phyloP scores from a whole-genome alignment of 306 rosid species.

The Oxytropis ochrocephala region DNA sequence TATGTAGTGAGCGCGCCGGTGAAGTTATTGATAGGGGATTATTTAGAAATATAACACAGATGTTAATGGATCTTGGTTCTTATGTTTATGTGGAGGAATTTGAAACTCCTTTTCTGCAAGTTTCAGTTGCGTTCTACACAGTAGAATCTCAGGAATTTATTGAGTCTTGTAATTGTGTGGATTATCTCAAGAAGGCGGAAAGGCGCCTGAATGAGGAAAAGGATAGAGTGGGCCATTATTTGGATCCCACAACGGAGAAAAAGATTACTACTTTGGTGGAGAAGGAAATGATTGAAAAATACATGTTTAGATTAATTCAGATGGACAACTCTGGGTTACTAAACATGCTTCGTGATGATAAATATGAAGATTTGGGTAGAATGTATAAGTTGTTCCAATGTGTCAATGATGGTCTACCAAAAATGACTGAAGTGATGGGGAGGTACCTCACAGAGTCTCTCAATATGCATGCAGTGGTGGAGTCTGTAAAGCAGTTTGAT shows the following conservation, averaged over 20 bases:
- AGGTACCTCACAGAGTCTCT: no score
- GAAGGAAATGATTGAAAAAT: constrained; percentile 74
- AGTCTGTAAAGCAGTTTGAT: no score
- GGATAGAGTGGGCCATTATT: constrained; percentile 75
- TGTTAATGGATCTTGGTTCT: constrained; percentile 80
- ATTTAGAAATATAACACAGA: constrained; percentile 59
- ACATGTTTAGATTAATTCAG: constrained; percentile 73
- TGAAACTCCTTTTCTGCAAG: constrained; percentile 60
- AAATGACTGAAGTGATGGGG: neutral
- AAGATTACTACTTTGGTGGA: constrained; percentile 72
- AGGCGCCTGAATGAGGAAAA: constrained; percentile 68
- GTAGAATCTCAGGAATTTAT: constrained; percentile 67
- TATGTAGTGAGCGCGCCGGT: constrained; percentile 56
- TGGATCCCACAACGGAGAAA: constrained; percentile 60
- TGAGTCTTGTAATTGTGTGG: constrained; percentile 72
- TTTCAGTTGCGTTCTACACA: constrained; percentile 66
- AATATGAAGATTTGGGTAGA: constrained; percentile 53
- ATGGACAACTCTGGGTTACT: constrained; percentile 84
- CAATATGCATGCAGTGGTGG: no score
- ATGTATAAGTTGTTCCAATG: neutral
- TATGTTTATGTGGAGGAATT: constrained; percentile 65
- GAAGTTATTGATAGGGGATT: constrained; percentile 71
- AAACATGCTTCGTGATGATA: constrained; percentile 72
- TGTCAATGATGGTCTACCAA: neutral
- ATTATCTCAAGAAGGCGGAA: constrained; percentile 74